Evolutionary conservation across 495 filamentous ascomycete species (phyloP).

Genomic region (Immersiella caudata): DNA sequence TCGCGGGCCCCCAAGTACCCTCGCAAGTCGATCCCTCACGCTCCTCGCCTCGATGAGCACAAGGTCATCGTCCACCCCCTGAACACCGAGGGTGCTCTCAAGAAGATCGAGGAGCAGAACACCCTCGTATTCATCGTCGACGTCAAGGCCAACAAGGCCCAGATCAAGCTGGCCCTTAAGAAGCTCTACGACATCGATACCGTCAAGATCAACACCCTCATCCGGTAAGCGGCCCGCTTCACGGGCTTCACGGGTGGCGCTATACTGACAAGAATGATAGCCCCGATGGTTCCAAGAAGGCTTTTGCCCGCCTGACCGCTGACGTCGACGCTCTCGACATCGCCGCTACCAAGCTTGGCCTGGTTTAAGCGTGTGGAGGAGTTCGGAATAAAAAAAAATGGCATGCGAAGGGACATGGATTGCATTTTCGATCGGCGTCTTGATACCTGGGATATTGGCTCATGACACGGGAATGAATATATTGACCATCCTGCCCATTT

Average conservation of each 20-base stretch:
- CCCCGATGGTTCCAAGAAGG: constrained; percentile 98
- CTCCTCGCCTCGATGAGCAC: constrained; percentile 88
- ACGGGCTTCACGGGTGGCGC: neutral
- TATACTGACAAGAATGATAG: constrained; percentile 47
- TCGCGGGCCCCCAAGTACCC: constrained; percentile 94
- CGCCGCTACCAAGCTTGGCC: constrained; percentile 96
- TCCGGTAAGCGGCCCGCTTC: constrained; percentile 76
- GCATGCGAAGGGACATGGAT: constrained; percentile 31
- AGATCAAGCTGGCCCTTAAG: constrained; percentile 98
- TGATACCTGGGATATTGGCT: constrained; percentile 38
- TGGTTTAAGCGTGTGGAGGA: constrained; percentile 68
- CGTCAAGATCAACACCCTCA: constrained; percentile 98
- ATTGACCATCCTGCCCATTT: constrained; percentile 39
- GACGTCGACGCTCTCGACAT: constrained; percentile 99
- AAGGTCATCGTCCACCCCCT: constrained; percentile 82
- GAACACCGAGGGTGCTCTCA: constrained; percentile 99
- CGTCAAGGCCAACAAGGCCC: constrained; percentile 98
- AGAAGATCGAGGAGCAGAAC: constrained; percentile 99
- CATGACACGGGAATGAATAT: constrained; percentile 38
- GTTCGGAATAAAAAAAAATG: constrained; percentile 25
- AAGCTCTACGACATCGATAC: constrained; percentile 98
- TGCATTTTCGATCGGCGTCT: constrained; percentile 44
- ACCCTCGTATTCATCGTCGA: constrained; percentile 98
- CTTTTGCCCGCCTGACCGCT: constrained; percentile 88
- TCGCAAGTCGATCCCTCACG: constrained; percentile 88